Base-by-base conservation (phyloP, 352 stramenopile species). In the Thraustotheca clavata region DNA sequence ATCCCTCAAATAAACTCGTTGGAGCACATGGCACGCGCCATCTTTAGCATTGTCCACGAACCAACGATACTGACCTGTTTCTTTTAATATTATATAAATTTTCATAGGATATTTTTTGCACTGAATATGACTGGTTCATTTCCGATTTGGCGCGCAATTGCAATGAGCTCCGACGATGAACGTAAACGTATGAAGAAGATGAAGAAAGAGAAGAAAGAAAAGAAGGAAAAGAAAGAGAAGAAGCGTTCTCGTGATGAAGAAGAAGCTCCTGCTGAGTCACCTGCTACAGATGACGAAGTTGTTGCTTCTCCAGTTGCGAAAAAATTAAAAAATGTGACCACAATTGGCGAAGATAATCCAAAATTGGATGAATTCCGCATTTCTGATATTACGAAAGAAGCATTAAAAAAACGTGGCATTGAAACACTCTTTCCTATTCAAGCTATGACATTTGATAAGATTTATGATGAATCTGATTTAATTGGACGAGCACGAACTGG, bases 401-500 rank as follows among this genome's bases (percentile, higher is more conserved):
- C 78, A 60, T 73, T 96, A 27, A 69, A 78, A 35, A 77, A 78
- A 52, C 83, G 86, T 49, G 89, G 89, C 49, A 96, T 97, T 67
- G 73, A 75, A 47, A 79, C 77, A 54, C 79, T 97, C 0, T 97
- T 97, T 70, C 89, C 90, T 8, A 96, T 97, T 60, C 91, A 97
- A 67, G 80, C 85, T 32, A 92, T 96, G 79, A 97, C 95, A 11
- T 98, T 98, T 55, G 81, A 96, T 71, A 96, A 96, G 71, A 96
- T 99, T 59, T 70, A 97, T 32, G 85, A 88, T 49, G 94, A 96
- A 24, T 91, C 97, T 43, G 96, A 99, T 77, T 77, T 99, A 20
- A 98, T 99, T 73, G 97, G 96, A 16, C 88, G 96, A 50, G 95
- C 92, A 8, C 89, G 94, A 27, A 99, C 96, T 2, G 97, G 97